A percentile compares a stretch with the other conserved stretches of the same genome.
phyloP scores from a whole-genome alignment of 352 stramenopile genomes.

The Lagenidium giganteum region DNA sequence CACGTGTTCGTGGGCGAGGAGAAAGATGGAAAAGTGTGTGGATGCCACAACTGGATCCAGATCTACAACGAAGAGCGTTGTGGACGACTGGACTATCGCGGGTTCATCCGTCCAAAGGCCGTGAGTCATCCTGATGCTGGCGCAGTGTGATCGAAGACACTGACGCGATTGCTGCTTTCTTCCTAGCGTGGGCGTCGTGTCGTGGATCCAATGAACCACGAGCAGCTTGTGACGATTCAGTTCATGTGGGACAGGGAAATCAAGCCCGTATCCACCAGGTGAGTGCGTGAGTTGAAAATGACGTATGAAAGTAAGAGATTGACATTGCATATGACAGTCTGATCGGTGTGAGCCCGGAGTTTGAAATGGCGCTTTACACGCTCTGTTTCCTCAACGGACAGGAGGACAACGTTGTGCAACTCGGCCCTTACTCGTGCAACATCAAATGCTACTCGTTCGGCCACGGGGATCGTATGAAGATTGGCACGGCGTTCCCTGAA shows the following conservation, averaged over 20 bases:
- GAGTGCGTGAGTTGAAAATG: too few relatives aligned
- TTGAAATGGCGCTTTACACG: slow-evolving; percentile 96
- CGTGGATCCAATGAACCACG: slow-evolving; percentile 75
- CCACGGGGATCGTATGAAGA: slow-evolving; percentile 64
- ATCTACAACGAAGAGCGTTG: slow-evolving; percentile 95
- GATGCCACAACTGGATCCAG: slow-evolving; percentile 97
- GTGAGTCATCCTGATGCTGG: slow-evolving; percentile 8
- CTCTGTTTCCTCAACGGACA: slow-evolving; percentile 92
- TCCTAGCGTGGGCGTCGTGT: slow-evolving; percentile 47
- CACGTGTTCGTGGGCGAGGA: slow-evolving; percentile 97
- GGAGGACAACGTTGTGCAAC: slow-evolving; percentile 83
- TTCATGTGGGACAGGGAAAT: slow-evolving; percentile 88
- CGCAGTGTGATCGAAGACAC: neutral
- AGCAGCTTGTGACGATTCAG: slow-evolving; percentile 93
- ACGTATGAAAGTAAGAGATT: too few relatives aligned
- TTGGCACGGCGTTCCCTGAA: slow-evolving; percentile 78
- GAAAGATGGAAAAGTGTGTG: slow-evolving; percentile 87
- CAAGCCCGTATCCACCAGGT: slow-evolving; percentile 90
- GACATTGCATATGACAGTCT: slow-evolving; percentile 39
- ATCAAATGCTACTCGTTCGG: slow-evolving; percentile 89
- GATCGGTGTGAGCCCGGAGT: slow-evolving; percentile 93
- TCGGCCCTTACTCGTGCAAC: slow-evolving; percentile 82
- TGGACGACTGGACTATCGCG: slow-evolving; percentile 91
- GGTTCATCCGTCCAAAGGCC: slow-evolving; percentile 89
- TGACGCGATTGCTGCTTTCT: neutral